Base-by-base conservation (phyloP, 768 basidiomycete genomes). In the Termitomyces sp. region DNA sequence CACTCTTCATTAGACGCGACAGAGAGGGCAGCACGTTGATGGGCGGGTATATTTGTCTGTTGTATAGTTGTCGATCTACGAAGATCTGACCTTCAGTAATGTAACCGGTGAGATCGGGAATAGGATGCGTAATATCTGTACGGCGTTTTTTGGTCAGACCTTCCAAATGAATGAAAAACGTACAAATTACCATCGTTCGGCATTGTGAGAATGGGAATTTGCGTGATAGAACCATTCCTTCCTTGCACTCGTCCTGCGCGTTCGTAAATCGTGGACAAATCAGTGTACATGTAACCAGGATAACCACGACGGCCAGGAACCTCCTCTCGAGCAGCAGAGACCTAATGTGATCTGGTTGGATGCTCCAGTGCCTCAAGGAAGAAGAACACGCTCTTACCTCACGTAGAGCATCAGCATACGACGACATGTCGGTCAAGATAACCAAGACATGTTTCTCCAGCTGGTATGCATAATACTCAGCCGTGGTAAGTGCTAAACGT, bases 11-110 rank as follows among this genome's bases (percentile, higher is more conserved):
- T 72, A 99, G 77, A 74, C 97, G 94, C 65, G 97, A 98, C 69
- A 99, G 81, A 62, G 97, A 98, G 60, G 97, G 97, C 48, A 99
- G 81, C 59, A 99, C 96, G 77, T 99, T 99, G 81, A 99, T 98
- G 51, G 97, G 97, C 36, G 97, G 97, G 77, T 98, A 98, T 70
- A 98, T 95, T 73, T 94, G 93, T 66, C 90, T 81, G 79, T 99
- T 98, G 82, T 97, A 81, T 71, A 99, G 78, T 72, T 97, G 93
- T 62, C 97, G 88, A 79, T 99, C 97, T 68, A 99, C 91, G 72
- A 88, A 96, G 76, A 99, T 97, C 77, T 99, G 97, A 51, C 97
- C 97, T 80, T 98, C 96, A 51, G 95, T 95, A 73, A 99, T 99
- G 75, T 98, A 99, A 54, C 97, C 97, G 62, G 96, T 98, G 73